Evolutionary conservation across 306 rosid species (phyloP), one percentile per base, ranked within the genome.

Genomic region (Medicago arabica): DNA sequence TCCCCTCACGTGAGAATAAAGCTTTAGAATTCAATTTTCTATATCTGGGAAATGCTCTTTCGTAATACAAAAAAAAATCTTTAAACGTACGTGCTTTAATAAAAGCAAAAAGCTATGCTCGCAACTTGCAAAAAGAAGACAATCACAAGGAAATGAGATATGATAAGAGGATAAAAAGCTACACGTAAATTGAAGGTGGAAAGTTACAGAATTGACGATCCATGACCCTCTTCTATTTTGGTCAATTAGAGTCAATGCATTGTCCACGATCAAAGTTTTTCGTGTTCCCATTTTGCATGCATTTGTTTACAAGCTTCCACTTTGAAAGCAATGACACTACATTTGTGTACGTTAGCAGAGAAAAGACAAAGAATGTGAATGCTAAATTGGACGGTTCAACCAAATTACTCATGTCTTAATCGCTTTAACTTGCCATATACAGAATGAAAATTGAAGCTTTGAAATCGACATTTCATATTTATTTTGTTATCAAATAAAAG

Each of bases 151-250:
- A 72, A 47, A 38, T 47, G 50, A 15, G 72, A 73, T 50, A 28
- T 28, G 31, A 28, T 28, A 28, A 28, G 31, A 28, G 0, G 31
- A 28, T 28, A 81, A 67, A 69, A 34, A 65, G 67, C 71, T 9
- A 72, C 95, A 85, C 91, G 92, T 86, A 77, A 71, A 71, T 4
- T 59, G 69, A 73, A 75, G 88, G 86, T 93, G 97, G 86, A 89
- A 91, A 89, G 94, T 78, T 64, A 17, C 28, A 57, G 12, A 67
- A 60, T 72, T 76, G 82, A 74, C 66, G 66, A 74, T 71, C 50
- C 69, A 28, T 78, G 72, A 40, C 77, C 76, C 81, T 71, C 78
- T 78, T 85, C 71, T 31, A 49, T 70, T 67, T 43, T 50, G 68
- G 74, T 73, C 72, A 79, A 83, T 71, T 75, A 55, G 19, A 75